phyloP scores from a whole-genome alignment of 495 filamentous ascomycete species.

The Penicillium subrubescens region DNA sequence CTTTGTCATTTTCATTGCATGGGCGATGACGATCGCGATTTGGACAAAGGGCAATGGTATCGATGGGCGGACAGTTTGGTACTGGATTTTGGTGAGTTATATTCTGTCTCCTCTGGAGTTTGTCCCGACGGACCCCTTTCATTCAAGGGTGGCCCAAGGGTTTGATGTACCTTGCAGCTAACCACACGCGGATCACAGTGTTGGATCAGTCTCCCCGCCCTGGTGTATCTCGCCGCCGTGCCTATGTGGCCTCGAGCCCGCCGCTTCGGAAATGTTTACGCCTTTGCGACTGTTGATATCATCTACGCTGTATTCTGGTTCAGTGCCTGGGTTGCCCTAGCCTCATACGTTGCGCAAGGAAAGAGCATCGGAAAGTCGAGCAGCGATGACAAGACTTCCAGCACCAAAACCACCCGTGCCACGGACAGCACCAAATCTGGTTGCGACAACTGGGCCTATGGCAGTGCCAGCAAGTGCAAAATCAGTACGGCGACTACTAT shows the following conservation, averaged over 20 bases:
- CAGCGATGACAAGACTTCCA: conserved; percentile 9
- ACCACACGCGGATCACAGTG: conserved; percentile 56
- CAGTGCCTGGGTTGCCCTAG: conserved; percentile 75
- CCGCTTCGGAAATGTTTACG: conserved; percentile 80
- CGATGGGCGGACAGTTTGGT: conserved; percentile 72
- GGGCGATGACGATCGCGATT: conserved; percentile 72
- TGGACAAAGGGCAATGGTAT: conserved; percentile 64
- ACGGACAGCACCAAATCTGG: conserved; percentile 32
- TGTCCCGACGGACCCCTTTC: background rate
- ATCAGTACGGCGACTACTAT: conserved; percentile 78
- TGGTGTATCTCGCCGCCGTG: conserved; percentile 81
- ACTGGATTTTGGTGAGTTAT: conserved; percentile 73
- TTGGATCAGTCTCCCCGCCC: conserved; percentile 78
- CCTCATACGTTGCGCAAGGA: conserved; percentile 63
- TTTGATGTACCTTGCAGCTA: conserved; percentile 14
- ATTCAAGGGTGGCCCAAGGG: background rate
- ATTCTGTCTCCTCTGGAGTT: background rate
- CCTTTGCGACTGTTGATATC: conserved; percentile 72
- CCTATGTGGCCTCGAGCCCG: conserved; percentile 82
- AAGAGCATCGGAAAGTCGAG: conserved; percentile 43
- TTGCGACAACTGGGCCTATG: conserved; percentile 58
- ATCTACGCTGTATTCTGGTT: conserved; percentile 82
- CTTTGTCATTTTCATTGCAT: conserved; percentile 68
- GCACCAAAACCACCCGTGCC: conserved; percentile 13
- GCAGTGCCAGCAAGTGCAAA: conserved; percentile 59